These are phyloP conservation scores for Globisporangium nagaii DNA, from an alignment of 352 stramenopile species.

Conservation along the genomic window DNA sequence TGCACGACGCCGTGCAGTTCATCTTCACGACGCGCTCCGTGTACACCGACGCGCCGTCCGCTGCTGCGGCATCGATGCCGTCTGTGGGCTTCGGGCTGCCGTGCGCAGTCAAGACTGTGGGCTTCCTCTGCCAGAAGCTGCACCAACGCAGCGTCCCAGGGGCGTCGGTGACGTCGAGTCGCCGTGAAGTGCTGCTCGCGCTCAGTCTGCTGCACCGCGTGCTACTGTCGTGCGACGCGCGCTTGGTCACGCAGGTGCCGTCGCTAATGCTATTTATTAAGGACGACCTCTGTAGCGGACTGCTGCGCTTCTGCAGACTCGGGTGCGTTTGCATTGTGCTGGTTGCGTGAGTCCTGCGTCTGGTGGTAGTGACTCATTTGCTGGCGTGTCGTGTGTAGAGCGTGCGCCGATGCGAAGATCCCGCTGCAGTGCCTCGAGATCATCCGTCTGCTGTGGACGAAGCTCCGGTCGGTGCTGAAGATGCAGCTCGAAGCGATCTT, in stretches of 20 bases:
- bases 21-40: constrained; percentile 55
- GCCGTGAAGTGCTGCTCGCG: constrained; percentile 64
- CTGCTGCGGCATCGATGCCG: background rate
- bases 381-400: constrained; percentile 12
- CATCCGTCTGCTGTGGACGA: constrained; percentile 69
- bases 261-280: constrained; percentile 82
- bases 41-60: constrained; percentile 26
- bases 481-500: constrained; percentile 79
- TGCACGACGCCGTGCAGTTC: constrained; percentile 59
- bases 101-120: constrained; percentile 73
- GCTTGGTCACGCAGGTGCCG: constrained; percentile 39
- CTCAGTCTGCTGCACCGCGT: constrained; percentile 58
- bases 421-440: constrained; percentile 54
- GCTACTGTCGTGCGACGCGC: constrained; percentile 47
- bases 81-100: constrained; percentile 52
- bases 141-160: constrained; percentile 35
- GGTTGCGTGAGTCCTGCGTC: background rate
- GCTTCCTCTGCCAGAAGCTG: constrained; percentile 80
- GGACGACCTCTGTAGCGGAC: constrained; percentile 71
- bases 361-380: background rate
- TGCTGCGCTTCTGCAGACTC: constrained; percentile 68
- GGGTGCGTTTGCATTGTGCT: constrained; percentile 25
- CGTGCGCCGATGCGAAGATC: constrained; percentile 50
- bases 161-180: constrained; percentile 13
- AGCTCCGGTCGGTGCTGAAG: constrained; percentile 63